phyloP scores from a whole-genome alignment of 257 asterid genomes.

The Coffea eugenioides region DNA sequence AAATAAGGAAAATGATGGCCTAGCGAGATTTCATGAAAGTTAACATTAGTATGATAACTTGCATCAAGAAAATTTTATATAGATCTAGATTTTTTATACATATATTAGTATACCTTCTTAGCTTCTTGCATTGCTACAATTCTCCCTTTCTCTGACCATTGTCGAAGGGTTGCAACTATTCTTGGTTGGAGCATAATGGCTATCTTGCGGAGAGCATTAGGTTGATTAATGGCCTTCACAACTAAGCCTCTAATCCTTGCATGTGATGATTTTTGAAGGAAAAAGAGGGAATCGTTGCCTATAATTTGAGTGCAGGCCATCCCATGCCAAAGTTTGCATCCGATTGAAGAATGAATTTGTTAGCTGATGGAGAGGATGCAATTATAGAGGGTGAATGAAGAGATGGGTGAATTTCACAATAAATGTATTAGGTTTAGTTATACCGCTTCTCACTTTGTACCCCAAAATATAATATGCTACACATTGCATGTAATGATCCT shows the following conservation, averaged over 20 bases:
- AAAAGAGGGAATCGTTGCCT: constrained; percentile 32
- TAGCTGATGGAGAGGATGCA: constrained; percentile 40
- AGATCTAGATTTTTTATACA: too few relatives aligned
- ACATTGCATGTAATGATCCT: too few relatives aligned
- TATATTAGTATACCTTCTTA: constrained; percentile 34
- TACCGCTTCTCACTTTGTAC: too few relatives aligned
- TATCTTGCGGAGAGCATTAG: constrained; percentile 47
- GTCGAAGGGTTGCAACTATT: constrained; percentile 30
- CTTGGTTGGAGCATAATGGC: constrained; percentile 53
- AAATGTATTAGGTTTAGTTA: too few relatives aligned
- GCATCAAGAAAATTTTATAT: too few relatives aligned
- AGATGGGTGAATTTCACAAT: too few relatives aligned
- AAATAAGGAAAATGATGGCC: too few relatives aligned
- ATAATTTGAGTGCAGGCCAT: constrained; percentile 38
- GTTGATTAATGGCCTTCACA: constrained; percentile 41
- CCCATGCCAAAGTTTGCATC: constrained; percentile 19
- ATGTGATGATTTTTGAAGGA: constrained; percentile 39
- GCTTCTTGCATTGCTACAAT: constrained; percentile 31
- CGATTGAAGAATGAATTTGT: constrained; percentile 41
- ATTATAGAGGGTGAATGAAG: constrained; percentile 39
- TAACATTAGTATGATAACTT: too few relatives aligned
- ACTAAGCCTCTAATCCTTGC: constrained; percentile 41
- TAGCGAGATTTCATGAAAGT: too few relatives aligned
- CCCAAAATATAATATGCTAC: too few relatives aligned
- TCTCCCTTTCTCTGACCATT: constrained; percentile 43